Evolutionary conservation across 1,284 basidiomycete genomes (phyloP), one percentile per base, ranked within the genome.

Genomic region (Austropuccinia psidii): DNA sequence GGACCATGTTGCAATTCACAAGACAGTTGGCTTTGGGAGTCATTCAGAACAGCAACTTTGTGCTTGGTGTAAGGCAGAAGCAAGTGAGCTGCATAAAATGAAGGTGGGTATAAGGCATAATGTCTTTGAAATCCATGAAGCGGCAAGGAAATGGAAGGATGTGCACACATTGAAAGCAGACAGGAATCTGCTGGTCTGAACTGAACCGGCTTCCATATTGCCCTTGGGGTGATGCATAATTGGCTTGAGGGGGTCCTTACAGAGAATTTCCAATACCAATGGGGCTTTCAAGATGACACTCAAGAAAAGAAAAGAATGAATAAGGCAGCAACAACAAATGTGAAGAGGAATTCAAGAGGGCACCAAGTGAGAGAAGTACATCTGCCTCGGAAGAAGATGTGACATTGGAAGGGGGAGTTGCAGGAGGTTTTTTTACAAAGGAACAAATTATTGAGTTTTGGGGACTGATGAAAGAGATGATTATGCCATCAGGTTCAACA

Each of bases 171-270:
- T 19, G 19, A 21, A 17, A 68, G 37, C 5, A 55, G 19, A 24
- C 49, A 4, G 65, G 50, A 8, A 39, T 57, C 2, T 0, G 50
- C 4, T 68, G 65, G 65, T 68, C 65, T 17, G 35, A 68, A 31
- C 65, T 68, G 2, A 68, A 55, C 21, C 24, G 11, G 4, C 64
- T 54, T 11, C 7, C 9, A 15, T 52, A 31, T 43, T 68, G 65
- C 17, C 1, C 65, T 68, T n/a, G 47, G 62, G 8, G 24, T 66
- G 2, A 33, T 66, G 43, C 62, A 65, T 21, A 65, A 50, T 65
- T 67, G 49, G 65, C 49, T 37, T 37, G 49, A 67, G 39, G 65
- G 49, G 2, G 21, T 55, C 19, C 24, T 57, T 5, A 31, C 24
- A 19, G 13, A 37, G 15, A 33, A 68, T 15, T 67, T 45, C 27